Percentiles rank a stretch among this genome's conserved stretches.
Conservation (phyloP, 345 rosid genomes). For the Lepidium africanum region DNA sequence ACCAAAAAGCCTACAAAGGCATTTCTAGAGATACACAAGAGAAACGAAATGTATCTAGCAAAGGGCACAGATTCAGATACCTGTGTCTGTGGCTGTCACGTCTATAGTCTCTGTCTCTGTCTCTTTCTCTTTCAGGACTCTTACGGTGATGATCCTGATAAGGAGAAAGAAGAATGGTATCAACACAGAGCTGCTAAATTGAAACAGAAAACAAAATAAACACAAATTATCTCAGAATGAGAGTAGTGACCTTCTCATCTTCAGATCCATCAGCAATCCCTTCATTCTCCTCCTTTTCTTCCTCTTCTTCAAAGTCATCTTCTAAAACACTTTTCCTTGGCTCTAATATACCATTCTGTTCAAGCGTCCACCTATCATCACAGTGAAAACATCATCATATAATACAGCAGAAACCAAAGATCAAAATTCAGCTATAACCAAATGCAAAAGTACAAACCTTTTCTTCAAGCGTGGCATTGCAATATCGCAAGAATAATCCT, state of each 20-base stretch:
- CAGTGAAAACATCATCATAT: not conserved
- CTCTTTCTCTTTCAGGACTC: slow-evolving; percentile 83
- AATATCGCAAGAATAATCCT: slow-evolving; percentile 81
- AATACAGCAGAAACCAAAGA: not conserved
- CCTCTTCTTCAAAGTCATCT: slow-evolving; percentile 97
- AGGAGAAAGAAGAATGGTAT: slow-evolving; percentile 8
- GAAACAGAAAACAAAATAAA: not conserved
- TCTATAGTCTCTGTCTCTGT: slow-evolving; percentile 43
- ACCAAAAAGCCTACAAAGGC: not conserved
- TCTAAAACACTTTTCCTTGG: slow-evolving; percentile 86
- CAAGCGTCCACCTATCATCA: slow-evolving; percentile 63
- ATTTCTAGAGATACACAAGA: not conserved
- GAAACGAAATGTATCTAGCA: not conserved
- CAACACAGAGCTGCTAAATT: not conserved
- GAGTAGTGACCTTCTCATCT: slow-evolving; percentile 50
- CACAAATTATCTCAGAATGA: not conserved
- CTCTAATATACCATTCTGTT: slow-evolving; percentile 60
- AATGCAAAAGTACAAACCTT: slow-evolving; percentile 37
- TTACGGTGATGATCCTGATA: slow-evolving; percentile 67
- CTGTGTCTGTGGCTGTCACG: slow-evolving; percentile 59
- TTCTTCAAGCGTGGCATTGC: slow-evolving; percentile 85
- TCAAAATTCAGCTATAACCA: not conserved
- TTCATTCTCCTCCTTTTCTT: slow-evolving; percentile 84
- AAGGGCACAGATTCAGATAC: slow-evolving; percentile 21
- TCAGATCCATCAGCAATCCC: slow-evolving; percentile 49